Conservation (phyloP, 2,329 filamentous ascomycete genomes). For the Verticillium isaacii region DNA sequence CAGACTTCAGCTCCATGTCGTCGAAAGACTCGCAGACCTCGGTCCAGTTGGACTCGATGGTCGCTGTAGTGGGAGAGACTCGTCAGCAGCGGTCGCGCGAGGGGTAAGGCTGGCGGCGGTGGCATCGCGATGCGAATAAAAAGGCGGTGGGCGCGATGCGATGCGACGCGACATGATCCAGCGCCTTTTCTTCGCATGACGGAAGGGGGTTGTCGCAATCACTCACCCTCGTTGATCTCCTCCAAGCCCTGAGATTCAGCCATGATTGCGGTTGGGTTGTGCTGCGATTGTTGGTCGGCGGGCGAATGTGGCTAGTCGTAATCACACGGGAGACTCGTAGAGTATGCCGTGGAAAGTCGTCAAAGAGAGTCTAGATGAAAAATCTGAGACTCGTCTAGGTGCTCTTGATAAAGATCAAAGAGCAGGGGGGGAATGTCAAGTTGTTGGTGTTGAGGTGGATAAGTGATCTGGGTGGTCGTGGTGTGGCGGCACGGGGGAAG, state of each 20-base stretch:
- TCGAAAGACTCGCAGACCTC: constrained; percentile 99
- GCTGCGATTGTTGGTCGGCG: constrained; percentile 21
- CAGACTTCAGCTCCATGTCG: constrained; percentile 92
- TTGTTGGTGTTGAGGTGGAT: constrained; percentile 1
- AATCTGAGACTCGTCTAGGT: constrained; percentile 1
- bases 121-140: not conserved
- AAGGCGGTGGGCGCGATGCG: not conserved
- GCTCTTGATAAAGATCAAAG: constrained; percentile 2
- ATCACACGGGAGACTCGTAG: constrained; percentile 1
- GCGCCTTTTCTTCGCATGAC: not conserved
- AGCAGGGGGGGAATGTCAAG: not conserved
- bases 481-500: not conserved
- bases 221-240: constrained; percentile 6
- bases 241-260: constrained; percentile 36
- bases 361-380: not conserved
- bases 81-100: not conserved
- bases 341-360: not conserved
- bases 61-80: constrained; percentile 27
- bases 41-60: constrained; percentile 90
- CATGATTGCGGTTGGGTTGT: constrained; percentile 76
- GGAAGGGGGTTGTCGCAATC: not conserved
- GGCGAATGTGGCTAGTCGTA: constrained; percentile 1
- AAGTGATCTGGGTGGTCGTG: not conserved
- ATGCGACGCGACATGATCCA: constrained; percentile 2
- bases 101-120: not conserved